These are phyloP conservation scores for Panaeolus cyanescens DNA, from an alignment of 768 basidiomycete genomes.

Conservation along the genomic window DNA sequence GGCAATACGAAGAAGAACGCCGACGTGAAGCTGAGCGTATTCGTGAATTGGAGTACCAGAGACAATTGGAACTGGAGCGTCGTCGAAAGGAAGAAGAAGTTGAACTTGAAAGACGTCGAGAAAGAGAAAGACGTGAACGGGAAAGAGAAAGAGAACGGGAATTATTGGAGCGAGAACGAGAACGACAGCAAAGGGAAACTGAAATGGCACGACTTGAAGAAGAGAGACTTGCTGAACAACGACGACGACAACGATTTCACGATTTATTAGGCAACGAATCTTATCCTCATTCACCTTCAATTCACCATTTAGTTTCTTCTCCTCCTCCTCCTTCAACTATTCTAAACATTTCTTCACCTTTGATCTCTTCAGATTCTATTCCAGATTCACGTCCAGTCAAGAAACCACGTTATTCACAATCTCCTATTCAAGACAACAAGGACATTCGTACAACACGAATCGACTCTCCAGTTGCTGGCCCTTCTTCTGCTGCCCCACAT, in stretches of 20 bases:
- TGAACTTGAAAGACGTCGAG: constrained; percentile 6
- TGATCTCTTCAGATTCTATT: constrained; percentile 17
- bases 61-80: neutral
- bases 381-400: constrained; percentile 34
- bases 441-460: constrained; percentile 23
- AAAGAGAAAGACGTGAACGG: constrained; percentile 10
- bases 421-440: constrained; percentile 27
- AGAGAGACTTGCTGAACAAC: constrained; percentile 1
- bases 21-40: constrained; percentile 13
- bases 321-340: constrained; percentile 10
- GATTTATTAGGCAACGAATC: neutral
- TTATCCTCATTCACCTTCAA: constrained; percentile 19
- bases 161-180: constrained; percentile 9
- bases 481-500: constrained; percentile 19
- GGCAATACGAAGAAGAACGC: constrained; percentile 17
- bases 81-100: constrained; percentile 7
- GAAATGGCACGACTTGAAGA: constrained; percentile 13
- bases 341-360: constrained; percentile 14
- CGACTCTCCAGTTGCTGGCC: constrained; percentile 22
- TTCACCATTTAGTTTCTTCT: constrained; percentile 23
- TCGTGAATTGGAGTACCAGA: constrained; percentile 17
- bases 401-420: constrained; percentile 46
- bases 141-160: constrained; percentile 13
- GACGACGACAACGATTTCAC: constrained; percentile 8
- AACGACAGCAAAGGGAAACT: constrained; percentile 7